Conservation (phyloP, 164 flowering plant species). For the Pachysandra terminalis region DNA sequence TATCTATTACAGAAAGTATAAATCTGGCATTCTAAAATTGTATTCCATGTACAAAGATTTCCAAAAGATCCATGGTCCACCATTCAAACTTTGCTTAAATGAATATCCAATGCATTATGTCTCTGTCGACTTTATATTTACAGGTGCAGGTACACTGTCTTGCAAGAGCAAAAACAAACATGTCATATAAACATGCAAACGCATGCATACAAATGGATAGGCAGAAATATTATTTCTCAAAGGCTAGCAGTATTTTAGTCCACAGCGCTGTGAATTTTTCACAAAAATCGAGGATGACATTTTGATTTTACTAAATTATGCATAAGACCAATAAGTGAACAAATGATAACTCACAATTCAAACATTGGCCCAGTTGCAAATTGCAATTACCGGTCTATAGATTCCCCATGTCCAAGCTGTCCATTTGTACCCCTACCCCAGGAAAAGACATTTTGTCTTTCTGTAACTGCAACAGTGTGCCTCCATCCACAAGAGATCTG, state of each 20-base stretch:
- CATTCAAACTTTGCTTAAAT: too few relatives aligned
- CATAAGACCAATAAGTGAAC: neutral
- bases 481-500: conserved; percentile 80
- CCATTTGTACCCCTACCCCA: conserved; percentile 91
- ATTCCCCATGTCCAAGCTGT: conserved; percentile 69
- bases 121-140: too few relatives aligned
- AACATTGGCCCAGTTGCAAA: neutral
- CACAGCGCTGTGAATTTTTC: neutral
- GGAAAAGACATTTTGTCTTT: conserved; percentile 55
- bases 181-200: too few relatives aligned
- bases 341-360: neutral
- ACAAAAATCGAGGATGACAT: neutral
- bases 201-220: too few relatives aligned
- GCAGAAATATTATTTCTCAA: too few relatives aligned
- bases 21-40: neutral
- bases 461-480: conserved; percentile 71
- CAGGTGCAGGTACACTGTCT: too few relatives aligned
- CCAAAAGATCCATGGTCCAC: too few relatives aligned
- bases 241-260: too few relatives aligned
- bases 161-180: too few relatives aligned
- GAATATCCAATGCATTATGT: too few relatives aligned
- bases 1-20: neutral
- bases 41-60: neutral
- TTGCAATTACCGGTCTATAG: conserved; percentile 41
- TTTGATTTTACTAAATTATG: neutral